phyloP scores from a whole-genome alignment of 371 early-diverging fungal genomes.

The Mortierella sp. region DNA sequence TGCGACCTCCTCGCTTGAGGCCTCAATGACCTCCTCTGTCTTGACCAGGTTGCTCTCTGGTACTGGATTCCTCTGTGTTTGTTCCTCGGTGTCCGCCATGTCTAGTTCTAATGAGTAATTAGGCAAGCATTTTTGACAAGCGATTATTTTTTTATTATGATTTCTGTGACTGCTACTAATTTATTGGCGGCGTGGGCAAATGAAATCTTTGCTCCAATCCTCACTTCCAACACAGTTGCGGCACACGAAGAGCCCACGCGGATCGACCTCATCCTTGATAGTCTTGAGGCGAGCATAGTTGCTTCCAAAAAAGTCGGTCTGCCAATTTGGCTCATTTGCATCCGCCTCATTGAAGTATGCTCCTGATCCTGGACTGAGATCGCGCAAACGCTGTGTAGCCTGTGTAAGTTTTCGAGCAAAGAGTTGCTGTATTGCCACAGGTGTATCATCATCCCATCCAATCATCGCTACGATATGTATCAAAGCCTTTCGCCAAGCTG shows the following conservation, averaged over 20 bases:
- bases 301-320: conserved; percentile 59
- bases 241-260: conserved; percentile 54
- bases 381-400: conserved; percentile 18
- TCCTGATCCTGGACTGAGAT: conserved; percentile 41
- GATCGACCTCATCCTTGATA: conserved; percentile 62
- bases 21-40: conserved; percentile 48
- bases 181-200: conserved; percentile 13
- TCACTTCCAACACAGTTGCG: conserved; percentile 43
- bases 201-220: conserved; percentile 29
- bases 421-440: conserved; percentile 10
- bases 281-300: conserved; percentile 56
- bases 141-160: background rate
- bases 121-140: no score
- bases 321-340: conserved; percentile 57
- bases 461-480: conserved; percentile 43
- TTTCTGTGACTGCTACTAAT: background rate
- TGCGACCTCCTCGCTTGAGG: conserved; percentile 43
- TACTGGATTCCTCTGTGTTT: conserved; percentile 37
- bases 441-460: conserved; percentile 33
- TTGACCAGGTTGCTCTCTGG: conserved; percentile 49
- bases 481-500: conserved; percentile 53
- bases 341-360: conserved; percentile 60
- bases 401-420: conserved; percentile 21
- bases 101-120: background rate
- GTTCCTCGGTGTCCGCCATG: background rate